Percentiles rank a stretch among this genome's conserved stretches.
These are phyloP conservation scores for Selaginella tamariscina DNA, from an alignment of 75 land plant genomes.

Conservation along the genomic window DNA sequence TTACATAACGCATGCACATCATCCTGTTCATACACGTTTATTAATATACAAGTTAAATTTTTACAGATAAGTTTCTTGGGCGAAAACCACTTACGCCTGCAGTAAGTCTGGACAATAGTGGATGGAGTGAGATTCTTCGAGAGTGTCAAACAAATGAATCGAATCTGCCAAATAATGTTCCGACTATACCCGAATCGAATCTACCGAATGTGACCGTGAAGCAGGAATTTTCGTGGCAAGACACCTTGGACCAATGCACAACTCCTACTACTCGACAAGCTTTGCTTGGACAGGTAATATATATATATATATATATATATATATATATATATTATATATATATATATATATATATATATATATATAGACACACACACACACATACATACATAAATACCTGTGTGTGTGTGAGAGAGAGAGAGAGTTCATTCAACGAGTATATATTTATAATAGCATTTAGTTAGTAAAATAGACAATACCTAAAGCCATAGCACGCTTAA, in stretches of 20 bases:
- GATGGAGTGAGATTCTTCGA: not conserved
- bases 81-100: constrained; percentile 2
- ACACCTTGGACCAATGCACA: constrained; percentile 20
- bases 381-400: too few species aligned
- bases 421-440: too few species aligned
- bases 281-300: constrained; percentile 8
- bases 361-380: too few species aligned
- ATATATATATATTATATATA: not conserved
- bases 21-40: too few species aligned
- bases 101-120: not conserved
- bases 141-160: not conserved
- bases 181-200: constrained; percentile 10
- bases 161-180: constrained; percentile 5
- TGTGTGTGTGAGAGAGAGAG: too few species aligned
- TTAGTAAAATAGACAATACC: too few species aligned
- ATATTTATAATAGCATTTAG: too few species aligned
- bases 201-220: constrained; percentile 12
- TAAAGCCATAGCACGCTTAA: too few species aligned
- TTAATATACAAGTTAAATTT: too few species aligned
- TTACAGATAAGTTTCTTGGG: not conserved
- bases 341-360: too few species aligned
- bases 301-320: not conserved
- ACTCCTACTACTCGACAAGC: constrained; percentile 17
- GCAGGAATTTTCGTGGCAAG: constrained; percentile 15
- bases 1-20: too few species aligned